These are phyloP conservation scores for Tagetes patula DNA, from an alignment of 129 eudicot genomes.

Conservation along the genomic window DNA sequence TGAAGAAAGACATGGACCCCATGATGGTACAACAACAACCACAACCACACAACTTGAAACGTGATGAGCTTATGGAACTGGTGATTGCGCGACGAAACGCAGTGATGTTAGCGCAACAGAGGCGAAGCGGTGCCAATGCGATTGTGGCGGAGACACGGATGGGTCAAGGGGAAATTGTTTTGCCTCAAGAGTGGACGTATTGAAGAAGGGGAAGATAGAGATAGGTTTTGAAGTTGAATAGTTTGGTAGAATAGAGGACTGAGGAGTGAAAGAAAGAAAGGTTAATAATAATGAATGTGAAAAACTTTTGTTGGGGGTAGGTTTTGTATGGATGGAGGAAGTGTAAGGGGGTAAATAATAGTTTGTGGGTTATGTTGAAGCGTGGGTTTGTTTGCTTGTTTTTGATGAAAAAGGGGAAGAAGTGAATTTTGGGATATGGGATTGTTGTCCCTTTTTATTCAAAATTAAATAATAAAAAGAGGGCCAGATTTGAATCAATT, in stretches of 20 bases:
- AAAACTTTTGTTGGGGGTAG: constrained; percentile 17
- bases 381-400: constrained; percentile 29
- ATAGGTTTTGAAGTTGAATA: neutral
- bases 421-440: constrained; percentile 26
- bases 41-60: constrained; percentile 12
- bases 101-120: constrained; percentile 24
- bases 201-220: constrained; percentile 24
- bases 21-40: constrained; percentile 14
- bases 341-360: constrained; percentile 22
- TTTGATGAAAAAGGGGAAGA: constrained; percentile 18
- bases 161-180: constrained; percentile 28
- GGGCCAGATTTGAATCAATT: constrained; percentile 23
- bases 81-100: constrained; percentile 46
- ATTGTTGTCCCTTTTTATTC: constrained; percentile 31
- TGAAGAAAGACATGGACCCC: constrained; percentile 31
- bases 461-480: constrained; percentile 8
- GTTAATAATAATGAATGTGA: constrained; percentile 8
- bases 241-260: neutral
- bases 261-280: neutral
- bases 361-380: neutral
- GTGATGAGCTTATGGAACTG: constrained; percentile 21
- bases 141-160: constrained; percentile 11
- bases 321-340: constrained; percentile 10
- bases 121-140: constrained; percentile 25
- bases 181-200: constrained; percentile 85